A percentile compares a stretch with the other conserved stretches of the same genome.
phyloP scores from a whole-genome alignment of 2,329 filamentous ascomycete genomes.

The Exophiala aquamarina region DNA sequence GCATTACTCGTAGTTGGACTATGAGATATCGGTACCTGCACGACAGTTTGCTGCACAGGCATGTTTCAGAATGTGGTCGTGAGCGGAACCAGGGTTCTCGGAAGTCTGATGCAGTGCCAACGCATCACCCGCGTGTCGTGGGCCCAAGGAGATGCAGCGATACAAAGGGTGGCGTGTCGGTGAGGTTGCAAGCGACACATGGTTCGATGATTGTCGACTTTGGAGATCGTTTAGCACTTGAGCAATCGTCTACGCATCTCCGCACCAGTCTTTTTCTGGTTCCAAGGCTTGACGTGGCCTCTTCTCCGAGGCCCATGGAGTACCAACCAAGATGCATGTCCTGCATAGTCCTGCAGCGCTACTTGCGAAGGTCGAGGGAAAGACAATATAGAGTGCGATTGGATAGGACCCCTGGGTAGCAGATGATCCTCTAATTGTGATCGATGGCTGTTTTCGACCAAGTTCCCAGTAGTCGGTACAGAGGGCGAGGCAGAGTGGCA shows the following conservation, averaged over 20 bases:
- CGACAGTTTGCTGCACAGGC: conserved; percentile 9
- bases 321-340: conserved; percentile 10
- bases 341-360: conserved; percentile 17
- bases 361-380: no score
- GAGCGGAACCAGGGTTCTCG: conserved; percentile 3
- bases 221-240: background rate
- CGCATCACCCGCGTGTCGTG: conserved; percentile 24
- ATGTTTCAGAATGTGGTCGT: conserved; percentile 10
- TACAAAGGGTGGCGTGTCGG: conserved; percentile 20
- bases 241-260: background rate
- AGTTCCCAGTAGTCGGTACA: no score
- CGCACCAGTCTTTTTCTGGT: conserved; percentile 11
- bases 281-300: conserved; percentile 19
- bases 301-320: conserved; percentile 13
- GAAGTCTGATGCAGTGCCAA: conserved; percentile 21
- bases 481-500: no score
- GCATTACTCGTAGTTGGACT: no score
- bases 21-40: background rate
- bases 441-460: no score
- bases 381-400: no score
- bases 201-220: conserved; percentile 18
- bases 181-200: conserved; percentile 22
- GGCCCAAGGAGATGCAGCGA: conserved; percentile 13
- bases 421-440: no score
- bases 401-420: no score